Conservation (phyloP, 352 stramenopile species). For the Phytopythium vexans region DNA sequence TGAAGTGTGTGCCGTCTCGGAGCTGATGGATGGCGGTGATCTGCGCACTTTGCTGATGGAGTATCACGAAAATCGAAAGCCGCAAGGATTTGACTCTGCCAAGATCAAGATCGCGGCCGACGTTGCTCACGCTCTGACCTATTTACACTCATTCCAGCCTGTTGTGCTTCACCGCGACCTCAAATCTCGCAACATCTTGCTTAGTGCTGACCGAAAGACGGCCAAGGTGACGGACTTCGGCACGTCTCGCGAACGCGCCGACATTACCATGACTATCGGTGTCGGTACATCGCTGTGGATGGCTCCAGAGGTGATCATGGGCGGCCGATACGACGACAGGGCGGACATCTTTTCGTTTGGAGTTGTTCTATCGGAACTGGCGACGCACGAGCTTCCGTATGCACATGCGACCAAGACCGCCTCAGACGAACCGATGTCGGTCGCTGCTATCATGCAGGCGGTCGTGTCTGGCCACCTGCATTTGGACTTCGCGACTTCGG, state of each 20-base stretch:
- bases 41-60: constrained; percentile 57
- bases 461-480: too few species aligned
- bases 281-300: too few species aligned
- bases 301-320: too few species aligned
- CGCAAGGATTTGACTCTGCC: constrained; percentile 31
- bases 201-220: constrained; percentile 8
- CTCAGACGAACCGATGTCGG: too few species aligned
- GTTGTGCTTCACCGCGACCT: constrained; percentile 46
- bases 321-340: too few species aligned
- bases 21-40: constrained; percentile 76
- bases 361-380: too few species aligned
- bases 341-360: too few species aligned
- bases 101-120: constrained; percentile 58
- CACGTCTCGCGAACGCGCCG: constrained; percentile 33
- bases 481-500: constrained; percentile 34
- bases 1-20: constrained; percentile 64
- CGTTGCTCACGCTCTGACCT: constrained; percentile 53
- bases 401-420: too few species aligned
- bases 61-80: constrained; percentile 43
- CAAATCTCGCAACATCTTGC: constrained; percentile 49
- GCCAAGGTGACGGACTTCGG: constrained; percentile 46
- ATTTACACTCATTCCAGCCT: constrained; percentile 51
- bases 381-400: too few species aligned
- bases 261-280: constrained; percentile 40
- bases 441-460: too few species aligned